These are phyloP conservation scores for Penicillium salamii DNA, from an alignment of 495 filamentous ascomycete genomes.

Conservation along the genomic window DNA sequence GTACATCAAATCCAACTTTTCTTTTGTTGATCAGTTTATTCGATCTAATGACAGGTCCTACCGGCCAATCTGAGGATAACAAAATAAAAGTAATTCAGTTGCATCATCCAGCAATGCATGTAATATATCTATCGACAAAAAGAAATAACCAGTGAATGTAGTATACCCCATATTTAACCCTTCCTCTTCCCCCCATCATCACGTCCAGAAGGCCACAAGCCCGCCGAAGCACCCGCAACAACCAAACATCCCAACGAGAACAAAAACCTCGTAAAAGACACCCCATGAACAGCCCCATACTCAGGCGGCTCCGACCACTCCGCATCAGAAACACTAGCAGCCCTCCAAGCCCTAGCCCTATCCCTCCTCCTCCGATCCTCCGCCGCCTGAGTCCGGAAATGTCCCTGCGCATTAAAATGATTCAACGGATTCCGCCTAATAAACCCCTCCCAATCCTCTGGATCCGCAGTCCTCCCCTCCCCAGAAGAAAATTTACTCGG, in stretches of 20 bases:
- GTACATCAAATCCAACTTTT: slow-evolving; percentile 40
- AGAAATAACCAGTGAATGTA: too few relatives aligned
- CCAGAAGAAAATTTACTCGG: slow-evolving; percentile 34
- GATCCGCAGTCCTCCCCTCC: slow-evolving; percentile 18
- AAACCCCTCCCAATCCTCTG: slow-evolving; percentile 43
- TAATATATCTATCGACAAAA: too few relatives aligned
- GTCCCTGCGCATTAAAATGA: slow-evolving; percentile 64
- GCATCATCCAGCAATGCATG: slow-evolving; percentile 3
- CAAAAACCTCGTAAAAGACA: slow-evolving; percentile 46
- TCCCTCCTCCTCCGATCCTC: slow-evolving; percentile 52
- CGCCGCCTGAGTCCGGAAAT: slow-evolving; percentile 65
- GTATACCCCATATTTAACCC: slow-evolving; percentile 4
- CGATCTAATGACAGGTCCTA: neutral
- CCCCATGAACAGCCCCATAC: slow-evolving; percentile 23
- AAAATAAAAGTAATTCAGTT: neutral
- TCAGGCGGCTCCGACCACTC: neutral
- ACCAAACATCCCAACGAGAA: slow-evolving; percentile 39
- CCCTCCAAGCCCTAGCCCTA: slow-evolving; percentile 28
- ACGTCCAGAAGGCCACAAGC: slow-evolving; percentile 6
- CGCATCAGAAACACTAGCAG: neutral
- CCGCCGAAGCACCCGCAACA: slow-evolving; percentile 21
- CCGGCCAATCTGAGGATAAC: neutral
- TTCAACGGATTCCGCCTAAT: slow-evolving; percentile 52
- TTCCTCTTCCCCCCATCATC: neutral
- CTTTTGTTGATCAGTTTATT: slow-evolving; percentile 23